These are phyloP conservation scores for Aspergillus sp. DNA, from an alignment of 2,329 filamentous ascomycete species.

Conservation along the genomic window DNA sequence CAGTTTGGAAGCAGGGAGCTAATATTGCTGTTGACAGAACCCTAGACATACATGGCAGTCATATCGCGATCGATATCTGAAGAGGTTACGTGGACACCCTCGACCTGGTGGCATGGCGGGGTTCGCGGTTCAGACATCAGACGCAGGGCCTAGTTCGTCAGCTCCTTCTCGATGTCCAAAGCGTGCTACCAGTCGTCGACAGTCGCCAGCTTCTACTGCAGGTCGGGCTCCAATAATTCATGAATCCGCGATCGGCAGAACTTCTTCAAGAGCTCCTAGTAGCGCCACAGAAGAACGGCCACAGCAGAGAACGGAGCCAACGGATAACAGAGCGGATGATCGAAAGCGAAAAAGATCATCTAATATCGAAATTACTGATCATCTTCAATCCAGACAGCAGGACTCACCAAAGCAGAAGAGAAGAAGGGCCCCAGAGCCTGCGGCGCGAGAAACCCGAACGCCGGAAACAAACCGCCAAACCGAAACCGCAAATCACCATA, in stretches of 20 bases:
- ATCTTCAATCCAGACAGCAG: not conserved
- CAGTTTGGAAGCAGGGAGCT: not conserved
- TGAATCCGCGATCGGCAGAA: not conserved
- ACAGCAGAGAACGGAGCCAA: not conserved
- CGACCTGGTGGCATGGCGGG: conserved; percentile 23
- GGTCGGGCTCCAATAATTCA: not conserved
- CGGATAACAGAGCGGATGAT: not conserved
- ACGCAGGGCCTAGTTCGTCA: not conserved
- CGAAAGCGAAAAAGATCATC: not conserved
- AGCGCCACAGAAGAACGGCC: not conserved
- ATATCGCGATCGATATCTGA: conserved; percentile 44
- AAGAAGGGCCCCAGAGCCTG: not conserved
- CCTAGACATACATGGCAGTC: conserved; percentile 44
- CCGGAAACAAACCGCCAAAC: not conserved
- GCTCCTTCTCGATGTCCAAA: not conserved
- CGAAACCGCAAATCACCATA: not conserved
- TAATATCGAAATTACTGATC: not conserved
- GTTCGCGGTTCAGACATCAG: not conserved
- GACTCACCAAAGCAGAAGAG: not conserved
- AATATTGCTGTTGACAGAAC: conserved; percentile 21
- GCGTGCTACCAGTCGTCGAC: not conserved
- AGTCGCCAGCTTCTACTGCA: not conserved
- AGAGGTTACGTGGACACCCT: conserved; percentile 28
- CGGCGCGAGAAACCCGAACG: not conserved
- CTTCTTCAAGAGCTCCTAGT: not conserved